Base-by-base conservation (phyloP, 306 rosid species). In the Quercus aquifolioides region DNA sequence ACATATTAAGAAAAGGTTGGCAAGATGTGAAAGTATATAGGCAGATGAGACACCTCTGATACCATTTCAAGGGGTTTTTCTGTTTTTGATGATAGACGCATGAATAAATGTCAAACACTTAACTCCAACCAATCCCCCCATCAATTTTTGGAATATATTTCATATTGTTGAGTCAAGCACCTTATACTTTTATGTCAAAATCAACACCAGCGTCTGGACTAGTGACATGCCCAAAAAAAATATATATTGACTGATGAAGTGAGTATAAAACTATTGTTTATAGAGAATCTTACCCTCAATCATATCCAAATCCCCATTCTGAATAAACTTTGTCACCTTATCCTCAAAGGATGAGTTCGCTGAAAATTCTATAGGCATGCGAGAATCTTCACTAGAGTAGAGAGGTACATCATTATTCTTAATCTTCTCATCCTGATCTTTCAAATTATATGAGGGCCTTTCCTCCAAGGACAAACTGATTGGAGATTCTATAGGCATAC, bases 271-370 rank as follows among this genome's bases (percentile, higher is more conserved):
- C 56, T 52, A 64, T 59, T 54, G 33, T 57, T 73, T 38, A n/a
- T n/a, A 23, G 28, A 75, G 67, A 20, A 74, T 76, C 81, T 55
- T 78, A 92, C 99, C 98, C 79, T 91, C 94, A 70, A 85, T 71
- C 21, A 79, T 82, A 84, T 88, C 99, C 80, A 91, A 80, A 80
- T 89, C 89, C 87, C 99, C 98, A 83, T 85, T 85, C 80, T 83
- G 92, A 82, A 92, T 85, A 83, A 95, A 92, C 26, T 86, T 87
- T 86, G 89, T 91, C 33, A 82, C 99, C 86, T 85, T 95, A 68
- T 90, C 91, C 83, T 83, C 88, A 74, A 91, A 78, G 64, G 94
- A 85, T 52, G 82, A 77, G 78, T 73, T 70, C 57, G 68, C 55
- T 3, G 80, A 81, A 78, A 76, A 67, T 58, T 85, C 80, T 55